phyloP scores from a whole-genome alignment of 2,329 filamentous ascomycete genomes.

The Apiospora aurea region DNA sequence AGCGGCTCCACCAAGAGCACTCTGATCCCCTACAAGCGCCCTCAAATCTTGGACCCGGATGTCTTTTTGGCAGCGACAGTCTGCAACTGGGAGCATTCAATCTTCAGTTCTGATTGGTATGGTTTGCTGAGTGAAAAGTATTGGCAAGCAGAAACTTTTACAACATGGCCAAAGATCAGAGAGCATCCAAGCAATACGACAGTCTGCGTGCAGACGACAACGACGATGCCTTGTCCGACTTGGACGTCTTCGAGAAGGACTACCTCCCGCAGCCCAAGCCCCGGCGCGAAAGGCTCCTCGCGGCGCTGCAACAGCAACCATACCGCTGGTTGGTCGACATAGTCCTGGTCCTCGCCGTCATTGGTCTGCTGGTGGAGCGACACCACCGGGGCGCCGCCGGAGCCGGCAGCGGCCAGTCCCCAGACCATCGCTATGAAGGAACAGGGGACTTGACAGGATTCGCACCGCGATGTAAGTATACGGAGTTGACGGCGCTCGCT shows the following conservation, averaged over 20 bases:
- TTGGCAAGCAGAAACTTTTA: not conserved
- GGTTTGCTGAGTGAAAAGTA: not conserved
- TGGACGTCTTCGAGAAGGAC: constrained; percentile 40
- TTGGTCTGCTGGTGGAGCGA: constrained; percentile 44
- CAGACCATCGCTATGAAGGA: constrained; percentile 38
- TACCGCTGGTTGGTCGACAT: constrained; percentile 44
- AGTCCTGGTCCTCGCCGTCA: constrained; percentile 43
- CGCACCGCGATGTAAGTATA: constrained; percentile 44
- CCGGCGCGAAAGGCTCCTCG: constrained; percentile 30
- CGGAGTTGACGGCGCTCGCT: not conserved
- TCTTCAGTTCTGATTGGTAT: not conserved
- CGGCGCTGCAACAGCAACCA: constrained; percentile 34
- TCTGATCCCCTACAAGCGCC: not conserved
- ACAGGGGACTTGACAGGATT: constrained; percentile 50
- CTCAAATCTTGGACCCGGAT: not conserved
- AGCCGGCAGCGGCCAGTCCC: not conserved
- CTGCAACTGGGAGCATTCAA: not conserved
- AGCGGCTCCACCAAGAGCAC: not conserved
- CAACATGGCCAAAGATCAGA: constrained; percentile 28
- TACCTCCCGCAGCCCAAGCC: constrained; percentile 33
- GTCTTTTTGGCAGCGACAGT: not conserved
- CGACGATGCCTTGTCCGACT: constrained; percentile 39
- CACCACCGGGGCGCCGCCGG: constrained; percentile 28
- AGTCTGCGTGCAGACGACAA: constrained; percentile 34
- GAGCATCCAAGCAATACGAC: constrained; percentile 26